A percentile compares a stretch with the other conserved stretches of the same genome.
Evolutionary conservation across 192 early-diverging fungal genomes (phyloP).

Genomic region (Tieghemiomyces parasiticus): DNA sequence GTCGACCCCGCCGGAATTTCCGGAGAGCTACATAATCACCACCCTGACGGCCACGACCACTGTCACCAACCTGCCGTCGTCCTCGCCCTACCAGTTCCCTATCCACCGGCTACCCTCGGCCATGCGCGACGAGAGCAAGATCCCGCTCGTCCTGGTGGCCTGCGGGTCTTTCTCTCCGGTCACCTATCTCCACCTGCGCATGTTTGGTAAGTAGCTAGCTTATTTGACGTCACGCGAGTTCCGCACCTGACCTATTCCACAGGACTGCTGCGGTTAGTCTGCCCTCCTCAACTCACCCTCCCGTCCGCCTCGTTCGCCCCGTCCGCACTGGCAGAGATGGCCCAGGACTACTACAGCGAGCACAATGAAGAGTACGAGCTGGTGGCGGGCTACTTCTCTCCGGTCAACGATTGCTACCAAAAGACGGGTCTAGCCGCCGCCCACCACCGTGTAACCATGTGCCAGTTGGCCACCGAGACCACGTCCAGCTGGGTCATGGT

Average conservation of each 20-base stretch:
- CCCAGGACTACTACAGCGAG: conserved; percentile 62
- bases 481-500: conserved; percentile 91
- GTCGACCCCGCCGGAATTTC: neutral
- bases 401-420: conserved; percentile 86
- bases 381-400: conserved; percentile 92
- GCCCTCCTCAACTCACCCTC: neutral
- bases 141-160: conserved; percentile 80
- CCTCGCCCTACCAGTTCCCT: conserved; percentile 3
- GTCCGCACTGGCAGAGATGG: too few species aligned
- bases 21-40: neutral
- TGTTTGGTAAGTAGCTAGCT: conserved; percentile 78
- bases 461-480: conserved; percentile 66
- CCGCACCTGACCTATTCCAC: too few species aligned
- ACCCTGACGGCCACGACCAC: conserved; percentile 7
- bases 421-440: conserved; percentile 83
- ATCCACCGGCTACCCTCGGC: neutral
- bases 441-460: conserved; percentile 85
- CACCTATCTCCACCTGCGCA: conserved; percentile 92
- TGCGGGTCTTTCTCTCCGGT: conserved; percentile 97
- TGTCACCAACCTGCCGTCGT: conserved; percentile 4
- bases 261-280: too few species aligned
- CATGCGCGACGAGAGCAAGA: conserved; percentile 37
- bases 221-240: too few species aligned
- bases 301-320: too few species aligned
- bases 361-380: conserved; percentile 67